Evolutionary conservation across 1,139 yeast genomes (phyloP).

Genomic region (Saccharomycopsis crataegensis): DNA sequence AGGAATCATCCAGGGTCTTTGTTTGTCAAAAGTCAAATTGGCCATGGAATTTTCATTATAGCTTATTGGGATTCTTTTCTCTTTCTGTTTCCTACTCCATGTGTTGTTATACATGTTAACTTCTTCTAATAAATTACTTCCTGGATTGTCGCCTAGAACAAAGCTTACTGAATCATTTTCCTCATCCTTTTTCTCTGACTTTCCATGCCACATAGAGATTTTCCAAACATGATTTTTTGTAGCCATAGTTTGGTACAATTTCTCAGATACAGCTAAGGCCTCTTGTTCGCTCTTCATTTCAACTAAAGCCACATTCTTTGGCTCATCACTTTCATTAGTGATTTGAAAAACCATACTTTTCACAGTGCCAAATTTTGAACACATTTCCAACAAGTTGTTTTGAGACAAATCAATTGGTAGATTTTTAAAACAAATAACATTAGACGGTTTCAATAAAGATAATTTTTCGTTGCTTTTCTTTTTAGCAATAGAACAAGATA

Average conservation of each 20-base stretch:
- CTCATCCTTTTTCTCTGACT: background rate
- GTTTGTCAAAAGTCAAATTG: no score
- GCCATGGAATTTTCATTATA: no score
- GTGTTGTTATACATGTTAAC: no score
- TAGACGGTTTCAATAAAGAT: background rate
- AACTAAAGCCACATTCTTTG: constrained; percentile 5
- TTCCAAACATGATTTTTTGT: background rate
- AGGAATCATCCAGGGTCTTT: no score
- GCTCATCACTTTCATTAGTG: background rate
- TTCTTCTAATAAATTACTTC: no score
- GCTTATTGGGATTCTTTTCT: no score
- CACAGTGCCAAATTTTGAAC: constrained; percentile 14
- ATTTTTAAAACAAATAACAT: constrained; percentile 4
- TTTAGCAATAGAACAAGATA: constrained; percentile 21
- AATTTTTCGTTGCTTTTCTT: background rate
- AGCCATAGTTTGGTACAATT: background rate
- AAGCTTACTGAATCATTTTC: no score
- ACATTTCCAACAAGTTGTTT: constrained; percentile 4
- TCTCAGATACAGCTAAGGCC: background rate
- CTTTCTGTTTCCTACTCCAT: no score
- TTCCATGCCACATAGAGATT: background rate
- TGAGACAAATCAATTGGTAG: constrained; percentile 11
- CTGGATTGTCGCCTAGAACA: no score
- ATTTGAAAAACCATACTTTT: constrained; percentile 3
- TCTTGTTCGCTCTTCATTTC: background rate